Evolutionary conservation across 1,139 yeast genomes (phyloP), one percentile per base, ranked within the genome.

Genomic region (Suhomyces choctaworum): DNA sequence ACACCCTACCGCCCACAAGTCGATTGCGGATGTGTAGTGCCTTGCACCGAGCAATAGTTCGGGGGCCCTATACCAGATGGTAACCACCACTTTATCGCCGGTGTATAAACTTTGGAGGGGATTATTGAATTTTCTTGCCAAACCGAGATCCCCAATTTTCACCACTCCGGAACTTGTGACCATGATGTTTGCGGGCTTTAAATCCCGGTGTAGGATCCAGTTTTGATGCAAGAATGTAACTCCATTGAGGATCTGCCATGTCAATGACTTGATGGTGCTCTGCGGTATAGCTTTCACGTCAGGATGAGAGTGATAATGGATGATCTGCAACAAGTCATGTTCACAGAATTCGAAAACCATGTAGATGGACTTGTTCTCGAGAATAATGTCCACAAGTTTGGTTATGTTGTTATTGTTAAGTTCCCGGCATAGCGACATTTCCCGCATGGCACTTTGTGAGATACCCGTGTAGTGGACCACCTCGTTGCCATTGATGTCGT

Each of bases 31-130:
- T 0, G 97, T 85, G 56, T 92, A 92, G 62, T 92, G 96, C 31
- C 96, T 68, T 1, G 96, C 89, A 0, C 98, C 98, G 25, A 92
- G 63, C 25, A 92, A 66, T 29, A 92, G 66, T 56, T 92, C 98
- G 0, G 98, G 97, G 0, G 98, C 97, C 46, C 98, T 73, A 58
- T 92, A 92, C 98, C 98, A 92, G 41, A 92, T 92, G 0, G 98
- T 92, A 7, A 92, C 98, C 36, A 92, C 98, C 13, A 94, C 97
- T 61, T 92, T 92, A 60, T 92, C 98, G 21, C 97, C 97, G 8
- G 94, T 78, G 53, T 86, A 92, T 17, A 94, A 68, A 28, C 95
- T 82, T 54, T 92, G 97, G 25, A 92, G 60, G 9, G 96, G 95
- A 50, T 88, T 87, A 46, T 84, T 83, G 62, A 90, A 92, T 48